Conservation (phyloP, 768 basidiomycete species). For the Xerocomellus dryophilus region DNA sequence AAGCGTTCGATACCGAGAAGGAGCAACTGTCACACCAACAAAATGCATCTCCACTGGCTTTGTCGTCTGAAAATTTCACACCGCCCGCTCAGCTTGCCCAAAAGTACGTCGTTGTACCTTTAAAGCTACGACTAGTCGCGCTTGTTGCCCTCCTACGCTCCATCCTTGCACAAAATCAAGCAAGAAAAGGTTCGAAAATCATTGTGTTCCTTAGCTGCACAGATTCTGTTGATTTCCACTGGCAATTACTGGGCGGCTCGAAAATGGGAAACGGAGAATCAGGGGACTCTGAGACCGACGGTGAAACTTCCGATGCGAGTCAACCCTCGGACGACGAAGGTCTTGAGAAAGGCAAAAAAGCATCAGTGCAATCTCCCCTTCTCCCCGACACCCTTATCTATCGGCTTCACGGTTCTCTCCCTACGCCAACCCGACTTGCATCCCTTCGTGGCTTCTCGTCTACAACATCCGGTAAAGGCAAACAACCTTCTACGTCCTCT, state of each 20-base stretch:
- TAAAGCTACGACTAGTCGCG: constrained; percentile 92
- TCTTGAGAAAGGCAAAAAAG: constrained; percentile 33
- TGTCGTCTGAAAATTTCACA: constrained; percentile 64
- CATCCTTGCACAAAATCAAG: constrained; percentile 61
- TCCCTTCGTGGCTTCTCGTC: constrained; percentile 82
- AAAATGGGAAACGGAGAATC: constrained; percentile 51
- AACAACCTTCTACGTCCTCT: constrained; percentile 36
- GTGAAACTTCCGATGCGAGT: constrained; percentile 25
- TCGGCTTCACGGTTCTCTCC: constrained; percentile 90
- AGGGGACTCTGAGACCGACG: constrained; percentile 24
- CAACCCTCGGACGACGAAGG: constrained; percentile 26
- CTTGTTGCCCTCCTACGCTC: constrained; percentile 83
- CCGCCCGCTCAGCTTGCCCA: constrained; percentile 93
- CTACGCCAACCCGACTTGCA: constrained; percentile 72
- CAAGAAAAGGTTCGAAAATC: constrained; percentile 60
- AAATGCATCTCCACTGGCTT: constrained; percentile 12
- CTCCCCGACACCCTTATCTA: constrained; percentile 81
- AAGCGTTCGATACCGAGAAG: constrained; percentile 57
- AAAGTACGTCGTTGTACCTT: constrained; percentile 84
- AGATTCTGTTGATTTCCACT: constrained; percentile 97
- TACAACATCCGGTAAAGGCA: constrained; percentile 31
- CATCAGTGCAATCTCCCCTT: constrained; percentile 66
- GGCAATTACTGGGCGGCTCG: constrained; percentile 74
- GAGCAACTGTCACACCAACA: constrained; percentile 13
- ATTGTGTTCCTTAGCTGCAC: constrained; percentile 97